phyloP scores from a whole-genome alignment of 2,329 filamentous ascomycete species.

The Pseudohalonectria lignicola region DNA sequence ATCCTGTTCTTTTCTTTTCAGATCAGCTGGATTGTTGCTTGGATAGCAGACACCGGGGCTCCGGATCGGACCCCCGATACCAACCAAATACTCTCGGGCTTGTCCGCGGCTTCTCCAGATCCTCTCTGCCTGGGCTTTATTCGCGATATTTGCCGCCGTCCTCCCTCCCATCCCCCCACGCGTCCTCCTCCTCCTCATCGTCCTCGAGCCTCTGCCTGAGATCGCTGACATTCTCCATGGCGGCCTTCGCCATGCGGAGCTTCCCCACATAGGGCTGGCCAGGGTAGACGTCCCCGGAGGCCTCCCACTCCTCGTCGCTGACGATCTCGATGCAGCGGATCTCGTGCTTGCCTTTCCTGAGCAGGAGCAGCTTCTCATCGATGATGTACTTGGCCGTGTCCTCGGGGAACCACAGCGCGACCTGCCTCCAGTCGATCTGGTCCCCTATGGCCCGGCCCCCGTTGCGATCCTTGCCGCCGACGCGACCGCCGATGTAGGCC shows the following conservation, averaged over 20 bases:
- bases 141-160: too few relatives aligned
- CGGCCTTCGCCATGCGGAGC: slow-evolving; percentile 25
- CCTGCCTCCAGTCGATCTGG: slow-evolving; percentile 48
- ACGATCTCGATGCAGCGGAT: slow-evolving; percentile 50
- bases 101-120: too few relatives aligned
- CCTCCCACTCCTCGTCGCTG: slow-evolving; percentile 40
- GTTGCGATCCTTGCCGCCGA: slow-evolving; percentile 14
- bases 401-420: slow-evolving; percentile 45
- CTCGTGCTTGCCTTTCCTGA: slow-evolving; percentile 54
- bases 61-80: too few relatives aligned
- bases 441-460: slow-evolving; percentile 22
- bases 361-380: slow-evolving; percentile 44
- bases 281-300: slow-evolving; percentile 37
- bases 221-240: too few relatives aligned
- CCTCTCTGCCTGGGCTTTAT: too few relatives aligned
- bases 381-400: slow-evolving; percentile 52
- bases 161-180: too few relatives aligned
- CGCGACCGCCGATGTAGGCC: slow-evolving; percentile 44
- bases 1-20: too few relatives aligned
- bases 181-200: neutral
- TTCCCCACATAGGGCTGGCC: slow-evolving; percentile 39
- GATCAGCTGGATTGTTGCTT: too few relatives aligned
- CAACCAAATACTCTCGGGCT: too few relatives aligned
- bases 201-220: too few relatives aligned
- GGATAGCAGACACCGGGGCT: too few relatives aligned